These are phyloP conservation scores for Obba rivulosa DNA, from an alignment of 768 basidiomycete species.

Conservation along the genomic window DNA sequence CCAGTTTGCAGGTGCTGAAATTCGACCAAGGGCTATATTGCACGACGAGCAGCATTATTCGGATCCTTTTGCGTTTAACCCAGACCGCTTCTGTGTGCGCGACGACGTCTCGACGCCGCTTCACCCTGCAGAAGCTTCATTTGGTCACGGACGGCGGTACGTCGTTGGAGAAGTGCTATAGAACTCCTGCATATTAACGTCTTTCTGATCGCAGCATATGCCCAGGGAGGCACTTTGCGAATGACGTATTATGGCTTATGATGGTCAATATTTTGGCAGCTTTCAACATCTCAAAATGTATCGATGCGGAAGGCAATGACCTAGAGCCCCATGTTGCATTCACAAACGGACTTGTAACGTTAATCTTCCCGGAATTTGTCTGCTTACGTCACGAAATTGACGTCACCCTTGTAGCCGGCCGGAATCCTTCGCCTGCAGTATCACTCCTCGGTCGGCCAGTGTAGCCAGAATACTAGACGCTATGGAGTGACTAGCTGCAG, in stretches of 20 bases:
- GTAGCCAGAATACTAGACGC: no score
- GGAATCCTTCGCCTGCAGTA: no score
- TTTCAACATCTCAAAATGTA: constrained; percentile 38
- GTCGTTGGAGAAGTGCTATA: not conserved
- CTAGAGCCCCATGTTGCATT: constrained; percentile 26
- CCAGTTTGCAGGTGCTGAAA: no score
- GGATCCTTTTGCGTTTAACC: constrained; percentile 43
- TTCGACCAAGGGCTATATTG: constrained; percentile 19
- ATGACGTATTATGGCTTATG: constrained; percentile 40
- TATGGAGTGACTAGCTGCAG: no score
- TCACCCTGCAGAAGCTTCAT: constrained; percentile 1
- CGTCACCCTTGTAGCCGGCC: no score
- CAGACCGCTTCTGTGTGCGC: constrained; percentile 44
- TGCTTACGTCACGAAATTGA: no score
- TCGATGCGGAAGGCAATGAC: constrained; percentile 36
- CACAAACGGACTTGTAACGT: constrained; percentile 17
- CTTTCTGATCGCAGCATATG: constrained; percentile 40
- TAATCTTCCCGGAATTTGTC: no score
- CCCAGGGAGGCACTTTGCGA: constrained; percentile 48
- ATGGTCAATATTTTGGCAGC: constrained; percentile 39
- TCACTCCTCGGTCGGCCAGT: no score
- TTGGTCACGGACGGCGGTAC: constrained; percentile 12
- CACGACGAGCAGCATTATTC: constrained; percentile 39
- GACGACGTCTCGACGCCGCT: constrained; percentile 6
- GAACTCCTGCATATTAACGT: no score